A percentile compares a stretch with the other conserved stretches of the same genome.
phyloP scores from a whole-genome alignment of 805 yeast genomes.

The Cyberlindnera mrakii region DNA sequence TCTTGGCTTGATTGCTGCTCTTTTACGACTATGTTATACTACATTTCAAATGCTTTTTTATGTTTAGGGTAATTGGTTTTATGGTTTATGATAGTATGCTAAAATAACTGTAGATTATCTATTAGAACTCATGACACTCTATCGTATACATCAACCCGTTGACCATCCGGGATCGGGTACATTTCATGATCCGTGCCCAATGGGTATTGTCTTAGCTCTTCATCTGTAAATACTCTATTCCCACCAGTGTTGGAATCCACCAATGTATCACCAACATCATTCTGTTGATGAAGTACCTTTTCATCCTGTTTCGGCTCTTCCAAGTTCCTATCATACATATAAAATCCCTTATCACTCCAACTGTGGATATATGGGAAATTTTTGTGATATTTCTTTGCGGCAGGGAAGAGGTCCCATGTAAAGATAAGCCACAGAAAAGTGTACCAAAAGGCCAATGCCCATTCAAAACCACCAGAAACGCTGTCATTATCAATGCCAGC shows the following conservation, averaged over 20 bases:
- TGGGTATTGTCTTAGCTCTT: slow-evolving; percentile 20
- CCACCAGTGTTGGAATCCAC: not conserved
- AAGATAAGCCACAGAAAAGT: slow-evolving; percentile 61
- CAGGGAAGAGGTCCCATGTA: slow-evolving; percentile 65
- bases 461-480: slow-evolving; percentile 51
- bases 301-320: slow-evolving; percentile 8
- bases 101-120: not conserved
- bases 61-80: not conserved
- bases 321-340: slow-evolving; percentile 18
- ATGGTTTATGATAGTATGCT: not conserved
- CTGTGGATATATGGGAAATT: slow-evolving; percentile 19
- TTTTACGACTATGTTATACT: not conserved
- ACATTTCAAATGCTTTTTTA: no score
- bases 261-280: slow-evolving; percentile 4
- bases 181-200: slow-evolving; percentile 7
- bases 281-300: not conserved
- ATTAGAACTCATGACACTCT: not conserved
- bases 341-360: slow-evolving; percentile 20
- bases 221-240: slow-evolving; percentile 19
- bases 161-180: slow-evolving; percentile 23
- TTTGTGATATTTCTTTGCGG: slow-evolving; percentile 33
- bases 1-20: slow-evolving; percentile 25
- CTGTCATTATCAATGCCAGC: slow-evolving; percentile 36
- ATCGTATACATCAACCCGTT: slow-evolving; percentile 9
- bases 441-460: slow-evolving; percentile 84